Evolutionary conservation across 495 filamentous ascomycete genomes (phyloP).

Genomic region (Sordaria brevicollis): DNA sequence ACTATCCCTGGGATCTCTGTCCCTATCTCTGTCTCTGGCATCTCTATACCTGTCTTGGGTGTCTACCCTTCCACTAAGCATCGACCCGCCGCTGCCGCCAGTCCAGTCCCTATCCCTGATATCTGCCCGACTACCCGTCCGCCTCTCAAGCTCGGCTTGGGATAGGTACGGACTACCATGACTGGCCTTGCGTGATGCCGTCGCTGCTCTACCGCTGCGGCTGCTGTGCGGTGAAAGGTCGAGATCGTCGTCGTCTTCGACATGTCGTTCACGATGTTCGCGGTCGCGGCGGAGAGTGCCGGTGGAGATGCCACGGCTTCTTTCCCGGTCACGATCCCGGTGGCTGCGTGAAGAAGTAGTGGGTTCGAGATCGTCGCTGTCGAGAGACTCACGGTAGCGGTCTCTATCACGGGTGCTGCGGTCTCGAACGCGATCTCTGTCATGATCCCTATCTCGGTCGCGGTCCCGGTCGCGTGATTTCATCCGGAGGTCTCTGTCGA

Average conservation of each 20-base stretch:
- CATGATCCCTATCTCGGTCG: conserved; percentile 7
- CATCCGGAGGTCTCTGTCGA: not conserved
- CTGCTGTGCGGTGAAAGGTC: not conserved
- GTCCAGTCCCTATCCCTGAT: conserved; percentile 10
- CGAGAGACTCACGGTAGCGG: conserved; percentile 16
- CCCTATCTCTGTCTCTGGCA: conserved; percentile 2
- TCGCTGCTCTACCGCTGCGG: not conserved
- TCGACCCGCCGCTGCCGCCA: not conserved
- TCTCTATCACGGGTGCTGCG: conserved; percentile 16
- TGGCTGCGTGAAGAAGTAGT: not conserved
- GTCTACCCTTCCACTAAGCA: not conserved
- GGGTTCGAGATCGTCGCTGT: conserved; percentile 14
- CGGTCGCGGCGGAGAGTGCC: not conserved
- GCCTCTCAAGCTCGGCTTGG: conserved; percentile 13
- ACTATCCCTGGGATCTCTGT: not conserved
- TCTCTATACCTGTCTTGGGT: not conserved
- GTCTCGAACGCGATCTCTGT: conserved; percentile 6
- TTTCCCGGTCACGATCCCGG: not conserved
- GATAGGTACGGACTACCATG: not conserved
- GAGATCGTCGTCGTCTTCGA: not conserved
- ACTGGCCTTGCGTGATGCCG: not conserved
- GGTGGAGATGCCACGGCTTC: not conserved
- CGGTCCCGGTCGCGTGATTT: not conserved
- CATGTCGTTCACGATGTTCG: not conserved
- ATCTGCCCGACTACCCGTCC: conserved; percentile 25